Base-by-base conservation (phyloP, 2,329 filamentous ascomycete genomes). In the Blastomyces emzantsi region DNA sequence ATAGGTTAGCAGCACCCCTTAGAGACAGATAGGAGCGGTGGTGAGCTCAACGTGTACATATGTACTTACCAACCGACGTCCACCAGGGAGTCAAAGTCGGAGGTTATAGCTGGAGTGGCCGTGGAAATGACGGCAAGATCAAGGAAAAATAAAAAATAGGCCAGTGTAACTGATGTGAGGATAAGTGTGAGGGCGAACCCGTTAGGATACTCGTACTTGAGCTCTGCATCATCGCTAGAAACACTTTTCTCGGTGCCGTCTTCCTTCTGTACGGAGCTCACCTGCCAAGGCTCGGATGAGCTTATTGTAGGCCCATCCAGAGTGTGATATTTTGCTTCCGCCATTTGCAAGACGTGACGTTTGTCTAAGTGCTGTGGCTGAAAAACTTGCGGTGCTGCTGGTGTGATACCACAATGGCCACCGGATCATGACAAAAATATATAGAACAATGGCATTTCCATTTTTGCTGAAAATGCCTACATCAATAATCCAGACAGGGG, bases 61-160 rank as follows among this genome's bases (percentile, higher is more conserved):
- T 45, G 68, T 66, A 17, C 69, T 66, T 71, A 71, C 69, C 69
- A 71, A 30, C 70, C 70, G 8, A 71, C 62, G 8, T 72, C 70
- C 19, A 63, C 62, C 25, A 70, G 60, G 2, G 69, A 70, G 61
- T 71, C 56, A 54, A 72, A 71, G n/a, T 67, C 49, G 8, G 65
- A 59, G 0, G 70, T 72, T 55, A 72, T 71, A 4, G 61, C 58
- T 3, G 70, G 69, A 43, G 65, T 69, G 15, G 70, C 70, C n/a
- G 55, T 57, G 30, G 55, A 70, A 28, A 71, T 66, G 30, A 70
- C 64, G 13, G 66, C 64, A 60, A 67, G 56, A 39, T 71, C 68
- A 15, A 70, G 67, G 60, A 70, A 69, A 49, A 70, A 67, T 9
- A 70, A 62, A 28, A 69, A 71, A 65, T 70, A 70, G 36, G 67